Percentiles rank a stretch among this genome's conserved stretches.
Evolutionary conservation across 257 asterid genomes (phyloP).

Genomic region (Penstemon barbatus): DNA sequence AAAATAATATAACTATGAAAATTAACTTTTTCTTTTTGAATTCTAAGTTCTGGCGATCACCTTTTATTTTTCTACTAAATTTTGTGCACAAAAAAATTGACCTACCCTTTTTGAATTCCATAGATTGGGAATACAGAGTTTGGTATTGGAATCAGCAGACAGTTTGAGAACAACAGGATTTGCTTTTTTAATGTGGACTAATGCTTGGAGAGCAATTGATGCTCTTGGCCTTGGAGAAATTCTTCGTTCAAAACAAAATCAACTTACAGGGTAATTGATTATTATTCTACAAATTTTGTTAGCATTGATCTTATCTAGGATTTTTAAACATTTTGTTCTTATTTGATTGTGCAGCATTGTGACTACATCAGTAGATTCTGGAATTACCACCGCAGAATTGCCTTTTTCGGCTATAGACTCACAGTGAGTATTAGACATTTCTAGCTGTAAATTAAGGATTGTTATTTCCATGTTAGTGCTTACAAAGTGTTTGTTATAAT

Average conservation of each 20-base stretch:
- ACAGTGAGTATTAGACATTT: constrained; percentile 19
- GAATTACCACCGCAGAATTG: constrained; percentile 33
- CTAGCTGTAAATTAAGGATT: background rate
- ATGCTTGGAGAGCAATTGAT: constrained; percentile 59
- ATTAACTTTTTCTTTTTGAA: too few species aligned
- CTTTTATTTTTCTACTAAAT: too few species aligned
- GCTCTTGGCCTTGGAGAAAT: constrained; percentile 45
- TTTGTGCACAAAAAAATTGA: too few species aligned
- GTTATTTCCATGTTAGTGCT: background rate
- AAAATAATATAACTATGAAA: too few species aligned
- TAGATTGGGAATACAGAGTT: constrained; percentile 47
- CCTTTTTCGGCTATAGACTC: constrained; percentile 18
- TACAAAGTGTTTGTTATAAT: background rate
- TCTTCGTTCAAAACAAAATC: constrained; percentile 36
- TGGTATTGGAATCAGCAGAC: constrained; percentile 54
- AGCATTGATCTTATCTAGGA: background rate
- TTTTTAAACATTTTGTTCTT: background rate
- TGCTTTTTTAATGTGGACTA: constrained; percentile 48
- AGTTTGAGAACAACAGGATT: constrained; percentile 46
- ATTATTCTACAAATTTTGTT: background rate
- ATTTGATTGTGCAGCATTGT: constrained; percentile 26
- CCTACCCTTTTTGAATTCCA: background rate
- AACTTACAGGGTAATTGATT: constrained; percentile 33
- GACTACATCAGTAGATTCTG: constrained; percentile 34
- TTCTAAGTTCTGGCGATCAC: too few species aligned